Evolutionary conservation across 805 yeast species (phyloP), one percentile per base, ranked within the genome.

Genomic region (Ogataea siamensis): DNA sequence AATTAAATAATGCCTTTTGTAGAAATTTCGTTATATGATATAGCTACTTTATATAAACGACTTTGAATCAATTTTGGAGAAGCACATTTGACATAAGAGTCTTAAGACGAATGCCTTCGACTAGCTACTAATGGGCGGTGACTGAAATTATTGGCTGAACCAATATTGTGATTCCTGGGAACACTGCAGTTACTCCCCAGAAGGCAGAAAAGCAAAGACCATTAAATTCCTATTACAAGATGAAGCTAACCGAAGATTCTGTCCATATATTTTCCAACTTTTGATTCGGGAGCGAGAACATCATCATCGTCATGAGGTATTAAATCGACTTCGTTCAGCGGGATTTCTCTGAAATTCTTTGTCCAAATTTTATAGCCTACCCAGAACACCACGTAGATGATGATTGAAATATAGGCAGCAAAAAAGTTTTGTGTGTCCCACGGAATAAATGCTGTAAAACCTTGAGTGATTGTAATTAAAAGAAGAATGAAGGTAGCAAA

Each of bases 321-420:
- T 7, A 39, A 10, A 57, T 86, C 95, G 41, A 83, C 69, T 17
- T 80, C 78, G n/a, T 75, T 79, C 24, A 71, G 37, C 14, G 73
- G 70, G 28, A 71, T 57, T 44, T 74, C 58, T 37, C 73, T 53
- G 16, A 74, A 64, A 13, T 69, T 65, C 44, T 74, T 71, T 58
- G 67, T 78, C 55, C 60, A 70, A 25, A 71, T 42, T 29, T 59
- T 63, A 7, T 61, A 46, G 9, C 68, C 69, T 2, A 71, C 40
- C 79, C 79, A 86, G 6, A 74, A 50, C 7, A 64, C 73, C 29
- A 70, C 65, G 57, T 80, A 80, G 32, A 82, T 61, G 39, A 83
- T 71, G 14, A 83, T 67, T 11, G 91, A 84, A 39, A 86, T 67
- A 55, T 86, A 86, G 16, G 84, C 74, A 17, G 86, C 76, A 57